Conservation (phyloP, 169 alveolate species). For the Blepharisma undulans region DNA sequence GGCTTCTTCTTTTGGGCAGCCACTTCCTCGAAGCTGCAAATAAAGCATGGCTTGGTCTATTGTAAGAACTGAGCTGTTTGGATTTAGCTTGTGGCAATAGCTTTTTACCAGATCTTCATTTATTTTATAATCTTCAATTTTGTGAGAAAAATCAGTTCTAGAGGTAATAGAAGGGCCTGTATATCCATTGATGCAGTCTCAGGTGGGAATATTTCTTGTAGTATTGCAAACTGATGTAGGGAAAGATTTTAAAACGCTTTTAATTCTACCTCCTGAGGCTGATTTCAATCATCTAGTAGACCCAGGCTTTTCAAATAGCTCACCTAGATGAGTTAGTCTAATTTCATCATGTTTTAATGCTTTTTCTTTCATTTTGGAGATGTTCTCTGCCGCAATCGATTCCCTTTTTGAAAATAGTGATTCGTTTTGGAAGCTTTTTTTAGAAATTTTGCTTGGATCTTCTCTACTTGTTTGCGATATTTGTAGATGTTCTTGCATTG, state of each 20-base stretch:
- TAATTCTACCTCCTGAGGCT: not conserved
- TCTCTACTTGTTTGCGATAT: not conserved
- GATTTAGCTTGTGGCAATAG: not conserved
- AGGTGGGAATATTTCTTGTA: not conserved
- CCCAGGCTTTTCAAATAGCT: not conserved
- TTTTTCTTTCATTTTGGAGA: not conserved
- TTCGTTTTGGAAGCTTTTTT: not conserved
- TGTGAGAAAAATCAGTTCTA: not conserved
- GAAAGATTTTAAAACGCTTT: not conserved
- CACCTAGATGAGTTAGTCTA: not conserved
- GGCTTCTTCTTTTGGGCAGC: not conserved
- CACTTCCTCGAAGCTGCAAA: not conserved
- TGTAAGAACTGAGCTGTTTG: not conserved
- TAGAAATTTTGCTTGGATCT: not conserved
- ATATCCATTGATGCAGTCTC: not conserved
- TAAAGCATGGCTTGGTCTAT: not conserved
- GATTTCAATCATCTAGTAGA: not conserved
- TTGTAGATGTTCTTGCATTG: not conserved
- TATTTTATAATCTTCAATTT: not conserved
- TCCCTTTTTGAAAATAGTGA: not conserved
- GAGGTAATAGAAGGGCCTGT: not conserved
- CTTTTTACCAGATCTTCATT: not conserved
- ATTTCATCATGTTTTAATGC: not conserved
- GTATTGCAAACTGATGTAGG: not conserved
- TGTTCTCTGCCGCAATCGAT: not conserved